Percentiles rank a stretch among this genome's conserved stretches.
Conservation (phyloP, 2,329 filamentous ascomycete species). For the Penicillium sp. region DNA sequence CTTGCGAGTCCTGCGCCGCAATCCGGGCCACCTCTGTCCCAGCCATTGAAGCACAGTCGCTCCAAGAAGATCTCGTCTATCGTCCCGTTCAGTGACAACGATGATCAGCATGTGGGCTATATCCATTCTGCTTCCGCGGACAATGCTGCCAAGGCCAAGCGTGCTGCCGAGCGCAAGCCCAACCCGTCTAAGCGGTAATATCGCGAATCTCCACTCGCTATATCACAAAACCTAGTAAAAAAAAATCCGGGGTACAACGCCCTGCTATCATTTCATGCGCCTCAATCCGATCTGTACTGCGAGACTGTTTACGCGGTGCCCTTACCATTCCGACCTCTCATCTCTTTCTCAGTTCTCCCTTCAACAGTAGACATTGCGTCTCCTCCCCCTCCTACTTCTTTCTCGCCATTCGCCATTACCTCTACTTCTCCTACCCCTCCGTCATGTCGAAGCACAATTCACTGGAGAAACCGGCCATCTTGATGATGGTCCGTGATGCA, state of each 20-base stretch:
- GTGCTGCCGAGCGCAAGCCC: conserved; percentile 26
- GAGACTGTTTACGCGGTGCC: background rate
- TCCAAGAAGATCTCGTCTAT: conserved; percentile 32
- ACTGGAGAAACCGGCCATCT: conserved; percentile 13
- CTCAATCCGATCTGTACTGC: background rate
- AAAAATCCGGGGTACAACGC: background rate
- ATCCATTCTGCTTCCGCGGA: conserved; percentile 34
- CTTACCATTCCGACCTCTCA: background rate
- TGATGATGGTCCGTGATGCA: conserved; percentile 19
- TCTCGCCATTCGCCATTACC: background rate
- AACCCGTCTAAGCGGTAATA: conserved; percentile 13
- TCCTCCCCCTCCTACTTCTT: background rate
- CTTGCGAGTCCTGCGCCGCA: conserved; percentile 29
- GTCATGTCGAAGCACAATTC: conserved; percentile 14
- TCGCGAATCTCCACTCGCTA: background rate
- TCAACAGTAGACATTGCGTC: background rate
- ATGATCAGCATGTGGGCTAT: conserved; percentile 39
- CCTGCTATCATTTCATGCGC: background rate
- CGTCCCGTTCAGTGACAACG: conserved; percentile 26
- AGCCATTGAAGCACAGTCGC: conserved; percentile 31
- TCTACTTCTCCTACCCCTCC: conserved; percentile 8
- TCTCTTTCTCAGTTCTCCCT: background rate
- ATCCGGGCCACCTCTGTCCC: conserved; percentile 27
- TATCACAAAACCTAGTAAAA: background rate
- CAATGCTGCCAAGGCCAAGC: conserved; percentile 30